Evolutionary conservation across 2,329 filamentous ascomycete species (phyloP), one percentile per base, ranked within the genome.

Genomic region (Eutypella sp.): DNA sequence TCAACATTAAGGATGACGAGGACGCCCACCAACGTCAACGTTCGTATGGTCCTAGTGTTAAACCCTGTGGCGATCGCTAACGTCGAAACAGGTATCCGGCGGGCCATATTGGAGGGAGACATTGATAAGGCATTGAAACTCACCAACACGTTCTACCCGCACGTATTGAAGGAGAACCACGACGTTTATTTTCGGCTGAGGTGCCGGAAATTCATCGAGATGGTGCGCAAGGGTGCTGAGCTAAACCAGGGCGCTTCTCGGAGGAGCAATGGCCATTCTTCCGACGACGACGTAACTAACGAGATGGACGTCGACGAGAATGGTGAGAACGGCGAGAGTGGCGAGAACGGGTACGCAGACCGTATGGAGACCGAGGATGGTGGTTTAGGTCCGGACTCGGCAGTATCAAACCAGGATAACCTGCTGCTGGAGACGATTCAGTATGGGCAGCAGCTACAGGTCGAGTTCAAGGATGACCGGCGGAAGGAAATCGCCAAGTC

Each of bases 201-300:
- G 54, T 96, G 91, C 62, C 83, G 90, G 49, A 95, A 93, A 62
- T 96, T 97, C 64, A 85, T 97, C 49, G 93, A 99, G 66, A 92
- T 99, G 85, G 89, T 95, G 57, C 80, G 87, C 34, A 79, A 78
- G 47, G 84, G 83, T 29, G 82, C 84, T 2, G 85, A 91, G 55
- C 66, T 86, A 16, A 76, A 75, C 57, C 67, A 67, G 27, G 68
- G 73, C 41, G 69, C 72, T 51, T 63, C 73, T 38, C 74, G 59
- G 46, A 65, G 62, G 47, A 66, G 56, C 45, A 67, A 72, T 54
- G 66, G 67, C 42, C 61, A 70, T 47, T 51, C 52, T 55, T 54
- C 55, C 38, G 59, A 78, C 38, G 59, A 78, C 52, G 72, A 72
- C 18, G 80, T 80, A 73, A 78, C 81, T 44, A 65, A 81, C 45